Conservation (phyloP, 2,329 filamentous ascomycete genomes). For the Furcasterigmium sp. region DNA sequence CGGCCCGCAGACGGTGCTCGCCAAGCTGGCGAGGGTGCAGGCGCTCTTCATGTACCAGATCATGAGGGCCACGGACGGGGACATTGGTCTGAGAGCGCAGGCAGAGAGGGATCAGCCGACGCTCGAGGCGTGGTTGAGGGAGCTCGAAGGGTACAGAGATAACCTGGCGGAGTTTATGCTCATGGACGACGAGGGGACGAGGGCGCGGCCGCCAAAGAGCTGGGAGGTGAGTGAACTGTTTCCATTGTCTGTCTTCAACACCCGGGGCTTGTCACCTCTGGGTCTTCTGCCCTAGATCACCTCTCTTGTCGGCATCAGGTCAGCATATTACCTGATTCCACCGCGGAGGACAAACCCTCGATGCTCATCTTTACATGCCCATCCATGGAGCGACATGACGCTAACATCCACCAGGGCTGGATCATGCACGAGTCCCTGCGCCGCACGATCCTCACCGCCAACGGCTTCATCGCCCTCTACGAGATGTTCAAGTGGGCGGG, state of each 20-base stretch:
- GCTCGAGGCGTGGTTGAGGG: slow-evolving; percentile 28
- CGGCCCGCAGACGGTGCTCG: slow-evolving; percentile 16
- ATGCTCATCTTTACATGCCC: too few relatives aligned
- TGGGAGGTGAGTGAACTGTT: too few relatives aligned
- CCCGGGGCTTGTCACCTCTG: too few relatives aligned
- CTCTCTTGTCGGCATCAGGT: too few relatives aligned
- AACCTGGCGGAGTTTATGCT: slow-evolving; percentile 25
- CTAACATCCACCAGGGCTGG: too few relatives aligned
- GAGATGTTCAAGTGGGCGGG: slow-evolving; percentile 23
- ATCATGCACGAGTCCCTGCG: slow-evolving; percentile 35
- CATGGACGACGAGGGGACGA: slow-evolving; percentile 15
- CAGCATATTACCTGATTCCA: too few relatives aligned
- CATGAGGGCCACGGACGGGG: slow-evolving; percentile 38
- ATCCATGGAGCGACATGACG: too few relatives aligned
- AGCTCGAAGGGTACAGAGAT: slow-evolving; percentile 24
- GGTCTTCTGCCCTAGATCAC: too few relatives aligned
- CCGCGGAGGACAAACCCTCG: too few relatives aligned
- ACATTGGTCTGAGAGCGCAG: slow-evolving; percentile 32
- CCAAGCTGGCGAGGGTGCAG: slow-evolving; percentile 38
- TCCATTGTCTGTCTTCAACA: too few relatives aligned
- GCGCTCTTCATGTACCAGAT: slow-evolving; percentile 34
- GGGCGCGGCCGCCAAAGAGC: slow-evolving; percentile 28
- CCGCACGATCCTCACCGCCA: slow-evolving; percentile 28
- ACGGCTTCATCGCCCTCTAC: slow-evolving; percentile 25
- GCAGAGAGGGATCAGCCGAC: slow-evolving; percentile 31